Evolutionary conservation across 139 green algal species (phyloP), one percentile per base, ranked within the genome.

Genomic region (Chlorella sp.): DNA sequence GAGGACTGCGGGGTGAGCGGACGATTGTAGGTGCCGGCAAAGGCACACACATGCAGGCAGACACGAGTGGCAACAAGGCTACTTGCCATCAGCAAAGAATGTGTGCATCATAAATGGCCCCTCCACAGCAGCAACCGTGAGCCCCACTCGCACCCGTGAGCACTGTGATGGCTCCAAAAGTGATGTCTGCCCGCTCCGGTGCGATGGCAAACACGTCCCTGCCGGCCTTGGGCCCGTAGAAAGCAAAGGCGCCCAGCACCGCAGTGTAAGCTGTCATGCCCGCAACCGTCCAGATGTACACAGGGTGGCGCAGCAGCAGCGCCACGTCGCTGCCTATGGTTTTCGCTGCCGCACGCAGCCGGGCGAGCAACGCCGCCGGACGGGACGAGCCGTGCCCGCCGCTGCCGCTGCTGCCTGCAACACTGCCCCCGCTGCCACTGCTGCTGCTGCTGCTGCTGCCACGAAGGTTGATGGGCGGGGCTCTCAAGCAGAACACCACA

Each of bases 101-200:
- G 11, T 30, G 17, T 68, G 60, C 60, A 68, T 32, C 26, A 68
- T 24, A 3, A 46, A 28, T 75, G 72, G 41, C 43, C 3, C 3
- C 26, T 30, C 62, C 7, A 38, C 26, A 19, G 28, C 16, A 74
- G 67, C 67, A 24, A 40, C 38, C 0, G 13, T 19, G 32, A 19
- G 3, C 34, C 6, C 3, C 2, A 3, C 36, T 1, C 22, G 89
- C 64, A 36, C 92, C 93, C 43, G 96, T 96, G 14, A 96, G 4
- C 17, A 98, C 94, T 1, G 96, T 99, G 32, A 99, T 89, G 22
- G 80, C 92, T 5, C 96, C 96, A 90, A 99, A 98, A 1, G 92
- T 88, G 51, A 96, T 68, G 83, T 99, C 96, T 26, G 95, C 95
- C 0, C 86, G 85, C 34, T 89, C 86, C 17, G 86, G 80, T 0